A percentile compares a stretch with the other conserved stretches of the same genome.
Evolutionary conservation across 1,284 basidiomycete species (phyloP).

Genomic region (Apiotrichum gracile): DNA sequence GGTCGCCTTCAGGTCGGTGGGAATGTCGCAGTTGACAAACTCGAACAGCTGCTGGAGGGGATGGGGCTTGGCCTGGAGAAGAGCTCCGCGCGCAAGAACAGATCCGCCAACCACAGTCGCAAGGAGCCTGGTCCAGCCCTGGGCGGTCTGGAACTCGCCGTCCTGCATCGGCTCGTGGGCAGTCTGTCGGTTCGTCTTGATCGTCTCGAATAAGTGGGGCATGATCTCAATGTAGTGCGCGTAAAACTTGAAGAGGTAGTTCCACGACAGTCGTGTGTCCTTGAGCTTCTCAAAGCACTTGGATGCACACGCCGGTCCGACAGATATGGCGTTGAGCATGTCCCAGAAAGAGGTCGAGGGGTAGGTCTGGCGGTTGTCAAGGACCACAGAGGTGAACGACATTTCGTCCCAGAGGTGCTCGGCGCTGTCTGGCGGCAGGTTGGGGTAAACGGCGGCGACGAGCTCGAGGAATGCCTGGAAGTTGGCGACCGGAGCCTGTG

Average conservation of each 20-base stretch:
- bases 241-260: constrained; percentile 34
- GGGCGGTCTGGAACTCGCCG: constrained; percentile 28
- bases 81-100: constrained; percentile 29
- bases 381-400: constrained; percentile 76
- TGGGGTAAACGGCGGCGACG: constrained; percentile 71
- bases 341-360: constrained; percentile 77
- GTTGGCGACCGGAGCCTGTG: constrained; percentile 53
- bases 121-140: constrained; percentile 54
- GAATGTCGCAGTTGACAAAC: constrained; percentile 70
- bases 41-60: constrained; percentile 73
- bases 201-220: constrained; percentile 36
- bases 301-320: constrained; percentile 69
- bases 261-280: constrained; percentile 33
- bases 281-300: constrained; percentile 38
- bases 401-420: constrained; percentile 76
- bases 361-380: constrained; percentile 64
- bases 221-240: constrained; percentile 38
- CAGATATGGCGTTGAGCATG: constrained; percentile 78
- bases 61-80: constrained; percentile 67
- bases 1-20: constrained; percentile 83
- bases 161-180: constrained; percentile 29
- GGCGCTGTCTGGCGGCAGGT: constrained; percentile 66
- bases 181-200: constrained; percentile 24
- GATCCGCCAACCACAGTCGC: constrained; percentile 74
- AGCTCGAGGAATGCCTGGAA: constrained; percentile 77